Base-by-base conservation (phyloP, 768 basidiomycete species). In the Mycena metata region DNA sequence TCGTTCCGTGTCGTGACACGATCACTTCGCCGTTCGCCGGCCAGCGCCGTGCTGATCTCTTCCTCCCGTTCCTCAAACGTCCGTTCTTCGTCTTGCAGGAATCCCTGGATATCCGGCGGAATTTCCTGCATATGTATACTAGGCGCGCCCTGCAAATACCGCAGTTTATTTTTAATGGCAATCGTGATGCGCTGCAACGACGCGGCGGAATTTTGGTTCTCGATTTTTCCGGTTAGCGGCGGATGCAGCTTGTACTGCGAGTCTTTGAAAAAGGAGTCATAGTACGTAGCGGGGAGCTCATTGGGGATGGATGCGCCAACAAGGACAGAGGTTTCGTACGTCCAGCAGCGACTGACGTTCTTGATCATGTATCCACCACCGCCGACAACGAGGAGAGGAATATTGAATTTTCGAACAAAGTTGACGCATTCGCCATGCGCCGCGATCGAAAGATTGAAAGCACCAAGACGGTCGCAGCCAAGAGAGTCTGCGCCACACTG, bases 391-490 rank as follows among this genome's bases (percentile, higher is more conserved):
- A 99, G 85, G 16, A 99, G 82, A 1, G 97, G 97, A 3, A 99
- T 88, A 74, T 91, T 90, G 81, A 94, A 99, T 71, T 91, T 91
- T 69, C 96, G 91, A 57, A 99, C 96, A 78, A 96, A 99, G 76
- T 96, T 92, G 35, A 99, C 96, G 77, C 97, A 99, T 81, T 99
- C 97, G 21, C 98, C 97, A 74, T 99, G 97, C 0, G 96, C 97
- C 26, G 95, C 94, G 72, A 99, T 99, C 15, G 94, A 96, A 7
- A 99, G 85, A 76, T 99, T 99, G 89, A 99, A 99, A 0, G 96
- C 96, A 21, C 97, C 97, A 2, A 99, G 84, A 41, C 98, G 85
- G 77, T 99, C 98, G 72, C 94, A 95, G 2, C 96, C 97, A 8
- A 99, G 85, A 8, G 95, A 96, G 75, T 99, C 97, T 5, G 98